Base-by-base conservation (phyloP, 257 asterid genomes). In the Solanum sejunctum region DNA sequence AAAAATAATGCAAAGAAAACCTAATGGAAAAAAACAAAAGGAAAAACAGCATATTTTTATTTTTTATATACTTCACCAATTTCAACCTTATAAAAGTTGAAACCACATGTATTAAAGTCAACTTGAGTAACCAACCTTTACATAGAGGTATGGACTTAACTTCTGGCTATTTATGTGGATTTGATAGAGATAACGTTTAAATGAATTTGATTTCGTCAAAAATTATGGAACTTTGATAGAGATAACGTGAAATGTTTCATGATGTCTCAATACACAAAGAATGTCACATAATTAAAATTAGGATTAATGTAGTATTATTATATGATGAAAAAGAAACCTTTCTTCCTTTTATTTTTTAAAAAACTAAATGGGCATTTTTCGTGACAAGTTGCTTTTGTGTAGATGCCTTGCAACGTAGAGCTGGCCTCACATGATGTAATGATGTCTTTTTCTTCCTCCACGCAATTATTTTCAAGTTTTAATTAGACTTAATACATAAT, bases 361-460 rank as follows among this genome's bases (percentile, higher is more conserved):
- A 45, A 20, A 8, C 15, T 47, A 41, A 70, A 83, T 23, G 11
- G 57, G 78, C 77, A 75, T 82, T 92, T 84, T 89, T 90, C 89
- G 87, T 89, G 89, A 89, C 81, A 88, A 79, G 45, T 8, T 84
- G 81, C 86, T 89, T 91, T 88, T 78, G 72, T 84, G 78, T 52
- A 73, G 82, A 56, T 78, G 85, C 89, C 85, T 88, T 90, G 80
- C 91, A 87, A 85, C 60, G 79, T 84, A 90, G 91, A 92, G 87
- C 95, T 89, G 95, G 92, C 92, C 87, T 90, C 93, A 92, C 93
- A 90, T 90, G 94, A 90, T 52, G 82, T 26, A 77, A 77, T 26
- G 51, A 77, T 71, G 23, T 71, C 80, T 20, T 71, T 70, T 71
- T 70, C 79, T 43, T 71, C 80, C 80, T 71, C 43, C 6, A 39